phyloP scores from a whole-genome alignment of 805 yeast species.

The Suhomyces sp. region DNA sequence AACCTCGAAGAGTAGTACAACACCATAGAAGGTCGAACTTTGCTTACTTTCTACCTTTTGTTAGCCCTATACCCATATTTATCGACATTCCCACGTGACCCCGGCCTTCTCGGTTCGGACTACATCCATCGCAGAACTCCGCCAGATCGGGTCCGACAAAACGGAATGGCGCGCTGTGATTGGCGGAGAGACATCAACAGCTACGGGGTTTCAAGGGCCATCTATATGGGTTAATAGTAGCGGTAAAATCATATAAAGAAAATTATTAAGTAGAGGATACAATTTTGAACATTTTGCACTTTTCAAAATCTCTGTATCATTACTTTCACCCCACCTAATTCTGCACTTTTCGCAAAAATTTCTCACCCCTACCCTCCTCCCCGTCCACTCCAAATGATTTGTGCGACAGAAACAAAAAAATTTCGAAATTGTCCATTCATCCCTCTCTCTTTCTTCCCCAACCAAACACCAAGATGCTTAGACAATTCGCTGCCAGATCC shows the following conservation, averaged over 20 bases:
- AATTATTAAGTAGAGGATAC: too few species aligned
- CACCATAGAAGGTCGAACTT: too few species aligned
- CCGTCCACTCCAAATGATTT: conserved; percentile 6
- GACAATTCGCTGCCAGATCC: conserved; percentile 35
- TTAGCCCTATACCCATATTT: too few species aligned
- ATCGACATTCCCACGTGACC: too few species aligned
- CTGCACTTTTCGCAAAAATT: not conserved
- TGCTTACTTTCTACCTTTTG: too few species aligned
- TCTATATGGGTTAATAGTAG: too few species aligned
- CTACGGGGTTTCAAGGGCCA: too few species aligned
- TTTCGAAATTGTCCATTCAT: conserved; percentile 4
- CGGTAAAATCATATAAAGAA: too few species aligned
- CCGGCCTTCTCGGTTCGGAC: conserved; percentile 5
- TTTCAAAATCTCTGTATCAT: too few species aligned
- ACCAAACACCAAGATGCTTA: conserved; percentile 25
- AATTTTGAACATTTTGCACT: too few species aligned
- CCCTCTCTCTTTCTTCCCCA: conserved; percentile 1
- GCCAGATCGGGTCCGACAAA: conserved; percentile 6
- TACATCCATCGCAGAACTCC: conserved; percentile 1
- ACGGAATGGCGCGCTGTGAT: conserved; percentile 2
- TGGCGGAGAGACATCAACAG: too few species aligned
- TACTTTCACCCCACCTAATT: not conserved
- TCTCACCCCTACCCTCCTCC: not conserved
- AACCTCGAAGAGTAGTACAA: too few species aligned
- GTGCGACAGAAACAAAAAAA: conserved; percentile 4